A percentile compares a stretch with the other conserved stretches of the same genome.
phyloP scores from a whole-genome alignment of 2,329 filamentous ascomycete genomes.

The Aspergillus terreus region DNA sequence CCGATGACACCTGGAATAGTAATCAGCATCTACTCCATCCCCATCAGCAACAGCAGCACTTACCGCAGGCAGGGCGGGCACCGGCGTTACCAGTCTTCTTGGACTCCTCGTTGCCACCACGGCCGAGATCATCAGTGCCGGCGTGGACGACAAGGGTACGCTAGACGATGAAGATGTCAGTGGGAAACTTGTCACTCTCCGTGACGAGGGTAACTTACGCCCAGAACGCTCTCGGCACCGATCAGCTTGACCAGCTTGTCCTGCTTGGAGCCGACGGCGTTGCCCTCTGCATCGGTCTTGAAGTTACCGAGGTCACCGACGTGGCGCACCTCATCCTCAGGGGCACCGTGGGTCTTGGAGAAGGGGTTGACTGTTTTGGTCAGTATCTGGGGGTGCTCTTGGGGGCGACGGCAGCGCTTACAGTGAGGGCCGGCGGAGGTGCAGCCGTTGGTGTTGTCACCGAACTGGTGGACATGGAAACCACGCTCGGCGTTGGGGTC shows the following conservation, averaged over 20 bases:
- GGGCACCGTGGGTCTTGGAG: conserved; percentile 87
- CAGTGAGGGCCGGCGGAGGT: conserved; percentile 97
- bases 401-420: conserved; percentile 47
- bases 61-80: conserved; percentile 88
- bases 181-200: conserved; percentile 13
- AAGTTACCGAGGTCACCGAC: conserved; percentile 98
- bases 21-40: conserved; percentile 1
- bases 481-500: conserved; percentile 94
- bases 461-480: conserved; percentile 98
- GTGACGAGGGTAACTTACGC: conserved; percentile 55
- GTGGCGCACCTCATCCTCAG: conserved; percentile 77
- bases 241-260: conserved; percentile 94
- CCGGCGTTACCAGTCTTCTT: conserved; percentile 99
- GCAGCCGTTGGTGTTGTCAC: conserved; percentile 99
- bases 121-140: conserved; percentile 95
- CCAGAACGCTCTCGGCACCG: conserved; percentile 89
- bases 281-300: conserved; percentile 89
- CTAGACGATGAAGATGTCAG: conserved; percentile 41
- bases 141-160: conserved; percentile 92
- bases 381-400: not conserved
- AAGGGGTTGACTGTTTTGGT: conserved; percentile 80
- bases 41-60: conserved; percentile 27
- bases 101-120: conserved; percentile 87
- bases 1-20: conserved; percentile 70
- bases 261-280: conserved; percentile 72